A percentile compares a stretch with the other conserved stretches of the same genome.
Evolutionary conservation across 495 filamentous ascomycete genomes (phyloP).

Genomic region (Hyphodiscus hymeniophilus): DNA sequence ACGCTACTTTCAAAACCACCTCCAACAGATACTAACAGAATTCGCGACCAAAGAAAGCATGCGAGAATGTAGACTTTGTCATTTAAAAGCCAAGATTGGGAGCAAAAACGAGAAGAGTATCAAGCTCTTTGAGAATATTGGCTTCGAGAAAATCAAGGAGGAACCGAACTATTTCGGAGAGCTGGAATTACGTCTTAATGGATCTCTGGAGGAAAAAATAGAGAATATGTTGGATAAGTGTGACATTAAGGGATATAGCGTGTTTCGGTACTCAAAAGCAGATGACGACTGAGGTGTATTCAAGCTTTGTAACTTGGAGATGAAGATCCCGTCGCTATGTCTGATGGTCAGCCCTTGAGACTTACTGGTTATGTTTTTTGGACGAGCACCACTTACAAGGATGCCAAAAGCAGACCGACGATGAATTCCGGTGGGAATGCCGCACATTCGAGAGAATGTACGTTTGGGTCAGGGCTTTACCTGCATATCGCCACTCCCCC

Average conservation of each 20-base stretch:
- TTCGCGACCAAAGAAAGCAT: conserved; percentile 28
- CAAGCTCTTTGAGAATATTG: conserved; percentile 48
- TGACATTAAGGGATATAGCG: conserved; percentile 32
- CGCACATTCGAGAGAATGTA: no score
- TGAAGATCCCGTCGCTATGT: no score
- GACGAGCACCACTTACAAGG: no score
- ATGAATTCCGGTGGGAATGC: no score
- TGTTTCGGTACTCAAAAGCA: no score
- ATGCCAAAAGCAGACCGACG: no score
- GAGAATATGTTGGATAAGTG: conserved; percentile 22
- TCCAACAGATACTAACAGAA: conserved; percentile 48
- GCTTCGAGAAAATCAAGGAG: conserved; percentile 41
- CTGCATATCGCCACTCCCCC: no score
- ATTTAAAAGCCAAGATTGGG: conserved; percentile 53
- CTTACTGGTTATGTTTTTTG: no score
- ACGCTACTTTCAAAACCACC: conserved; percentile 45
- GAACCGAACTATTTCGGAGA: conserved; percentile 61
- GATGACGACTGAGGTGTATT: no score
- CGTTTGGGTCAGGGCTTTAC: no score
- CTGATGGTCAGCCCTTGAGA: no score
- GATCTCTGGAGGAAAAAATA: conserved; percentile 25
- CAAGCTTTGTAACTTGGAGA: no score
- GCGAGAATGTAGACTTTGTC: conserved; percentile 7
- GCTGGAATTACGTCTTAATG: conserved; percentile 22
- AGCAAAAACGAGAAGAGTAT: conserved; percentile 47